Conservation (phyloP, 139 green algal species). For the Gonium pectorale region DNA sequence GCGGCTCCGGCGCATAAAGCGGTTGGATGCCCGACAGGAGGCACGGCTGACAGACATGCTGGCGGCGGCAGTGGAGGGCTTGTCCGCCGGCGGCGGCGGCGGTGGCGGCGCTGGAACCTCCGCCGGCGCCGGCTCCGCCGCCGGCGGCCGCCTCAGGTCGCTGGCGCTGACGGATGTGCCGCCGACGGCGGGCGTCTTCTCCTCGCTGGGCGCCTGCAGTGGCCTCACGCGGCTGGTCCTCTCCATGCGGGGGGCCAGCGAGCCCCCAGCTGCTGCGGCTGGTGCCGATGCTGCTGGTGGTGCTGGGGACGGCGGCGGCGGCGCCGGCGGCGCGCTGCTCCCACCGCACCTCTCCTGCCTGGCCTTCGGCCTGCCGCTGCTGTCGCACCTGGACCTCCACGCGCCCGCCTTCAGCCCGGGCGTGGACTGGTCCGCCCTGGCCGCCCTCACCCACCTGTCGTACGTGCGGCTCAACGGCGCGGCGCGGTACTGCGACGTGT, state of each 20-base stretch:
- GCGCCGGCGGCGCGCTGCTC: neutral
- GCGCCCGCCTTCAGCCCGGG: neutral
- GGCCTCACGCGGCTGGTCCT: neutral
- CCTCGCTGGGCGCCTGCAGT: neutral
- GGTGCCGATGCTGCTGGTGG: neutral
- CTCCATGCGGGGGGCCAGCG: neutral
- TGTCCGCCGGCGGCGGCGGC: neutral
- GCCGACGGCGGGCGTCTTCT: neutral
- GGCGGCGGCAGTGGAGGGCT: neutral
- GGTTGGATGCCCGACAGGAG: neutral
- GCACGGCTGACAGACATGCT: neutral
- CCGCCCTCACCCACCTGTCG: neutral
- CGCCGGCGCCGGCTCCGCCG: no score
- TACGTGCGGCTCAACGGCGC: slow-evolving; percentile 21
- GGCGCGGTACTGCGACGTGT: neutral
- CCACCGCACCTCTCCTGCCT: neutral
- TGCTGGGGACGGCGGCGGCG: neutral
- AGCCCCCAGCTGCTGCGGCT: neutral
- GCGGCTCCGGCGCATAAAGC: neutral
- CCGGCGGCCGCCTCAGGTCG: neutral
- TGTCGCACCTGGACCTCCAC: slow-evolving; percentile 24
- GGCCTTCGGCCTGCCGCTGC: neutral
- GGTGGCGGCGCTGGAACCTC: neutral
- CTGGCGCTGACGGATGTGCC: slow-evolving; percentile 15
- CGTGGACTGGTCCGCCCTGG: neutral